Conservation (phyloP, 2,329 filamentous ascomycete species). For the Chrysoporthe puriensis region DNA sequence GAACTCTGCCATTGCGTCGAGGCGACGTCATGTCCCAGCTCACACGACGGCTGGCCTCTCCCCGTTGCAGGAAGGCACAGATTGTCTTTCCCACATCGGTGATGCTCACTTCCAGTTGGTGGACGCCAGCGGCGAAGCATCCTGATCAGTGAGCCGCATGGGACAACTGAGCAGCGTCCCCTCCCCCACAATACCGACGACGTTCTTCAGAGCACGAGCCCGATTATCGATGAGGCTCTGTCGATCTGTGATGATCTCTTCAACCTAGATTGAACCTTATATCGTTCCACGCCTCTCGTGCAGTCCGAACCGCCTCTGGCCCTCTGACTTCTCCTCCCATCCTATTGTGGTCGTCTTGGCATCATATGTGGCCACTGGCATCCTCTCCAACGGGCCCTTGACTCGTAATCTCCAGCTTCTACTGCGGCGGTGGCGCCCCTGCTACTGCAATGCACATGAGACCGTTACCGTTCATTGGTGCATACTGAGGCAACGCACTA, state of each 20-base stretch:
- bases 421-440: not conserved
- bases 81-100: too few relatives aligned
- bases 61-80: too few relatives aligned
- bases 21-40: too few relatives aligned
- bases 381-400: not conserved
- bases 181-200: not conserved
- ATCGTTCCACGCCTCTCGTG: not conserved
- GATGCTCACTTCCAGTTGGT: too few relatives aligned
- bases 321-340: not conserved
- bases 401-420: not conserved
- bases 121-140: too few relatives aligned
- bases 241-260: conserved; percentile 19
- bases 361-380: conserved; percentile 1
- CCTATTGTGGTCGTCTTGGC: not conserved
- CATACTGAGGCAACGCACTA: not conserved
- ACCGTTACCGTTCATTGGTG: not conserved
- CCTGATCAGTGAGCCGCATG: too few relatives aligned
- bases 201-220: not conserved
- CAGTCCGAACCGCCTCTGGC: not conserved
- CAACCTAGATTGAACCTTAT: conserved; percentile 6
- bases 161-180: too few relatives aligned
- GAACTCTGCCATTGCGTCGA: too few relatives aligned
- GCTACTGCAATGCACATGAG: conserved; percentile 15
- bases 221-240: conserved; percentile 26
- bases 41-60: too few relatives aligned